These are phyloP conservation scores for Candida ficus DNA, from an alignment of 805 yeast species.

Conservation along the genomic window DNA sequence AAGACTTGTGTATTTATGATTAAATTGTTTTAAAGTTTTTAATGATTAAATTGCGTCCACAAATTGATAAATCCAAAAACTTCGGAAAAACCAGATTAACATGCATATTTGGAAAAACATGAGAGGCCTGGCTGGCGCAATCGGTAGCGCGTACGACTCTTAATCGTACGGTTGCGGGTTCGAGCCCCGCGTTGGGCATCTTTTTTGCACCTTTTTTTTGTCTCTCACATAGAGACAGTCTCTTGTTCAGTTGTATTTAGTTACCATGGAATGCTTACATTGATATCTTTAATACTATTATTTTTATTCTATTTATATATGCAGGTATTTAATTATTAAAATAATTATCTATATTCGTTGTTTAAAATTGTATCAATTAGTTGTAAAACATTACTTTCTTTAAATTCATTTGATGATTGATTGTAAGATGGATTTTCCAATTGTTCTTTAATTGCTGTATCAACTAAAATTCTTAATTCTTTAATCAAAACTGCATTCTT, in stretches of 20 bases:
- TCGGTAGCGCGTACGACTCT: slow-evolving; percentile 33
- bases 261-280: not conserved
- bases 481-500: slow-evolving; percentile 85
- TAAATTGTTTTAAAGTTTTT: no score
- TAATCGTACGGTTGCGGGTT: slow-evolving; percentile 32
- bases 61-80: not conserved
- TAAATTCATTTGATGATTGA: slow-evolving; percentile 12
- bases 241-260: no score
- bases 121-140: slow-evolving; percentile 30
- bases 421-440: slow-evolving; percentile 44
- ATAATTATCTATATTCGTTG: slow-evolving; percentile 10
- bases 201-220: no score
- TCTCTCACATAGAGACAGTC: no score
- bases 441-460: slow-evolving; percentile 57
- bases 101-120: no score
- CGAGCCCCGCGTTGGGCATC: slow-evolving; percentile 32
- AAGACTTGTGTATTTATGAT: no score
- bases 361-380: slow-evolving; percentile 31
- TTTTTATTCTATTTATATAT: no score
- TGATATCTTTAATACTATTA: no score
- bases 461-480: slow-evolving; percentile 60
- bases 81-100: no score
- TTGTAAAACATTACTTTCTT: slow-evolving; percentile 31
- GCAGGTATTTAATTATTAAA: not conserved
- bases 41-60: no score